A percentile compares a stretch with the other conserved stretches of the same genome.
Conservation (phyloP, 306 rosid species). For the Cyclanthera cordifolia region DNA sequence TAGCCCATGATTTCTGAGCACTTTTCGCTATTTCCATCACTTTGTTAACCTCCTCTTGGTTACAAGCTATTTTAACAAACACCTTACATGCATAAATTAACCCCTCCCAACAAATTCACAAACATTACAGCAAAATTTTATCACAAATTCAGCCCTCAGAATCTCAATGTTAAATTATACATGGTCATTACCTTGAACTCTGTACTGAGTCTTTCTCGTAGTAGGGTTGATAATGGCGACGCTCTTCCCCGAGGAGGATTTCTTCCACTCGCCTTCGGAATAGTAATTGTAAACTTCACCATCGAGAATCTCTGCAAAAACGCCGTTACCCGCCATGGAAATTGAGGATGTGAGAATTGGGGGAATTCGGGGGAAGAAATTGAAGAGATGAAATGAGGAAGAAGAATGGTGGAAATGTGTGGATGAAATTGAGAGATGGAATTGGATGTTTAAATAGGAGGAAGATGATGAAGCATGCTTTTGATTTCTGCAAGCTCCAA, state of each 20-base stretch:
- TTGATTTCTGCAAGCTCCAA: not conserved
- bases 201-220: slow-evolving; percentile 70
- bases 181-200: slow-evolving; percentile 57
- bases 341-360: not conserved
- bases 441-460: slow-evolving; percentile 21
- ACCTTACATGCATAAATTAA: not conserved
- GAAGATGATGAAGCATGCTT: slow-evolving; percentile 41
- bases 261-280: slow-evolving; percentile 79
- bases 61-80: slow-evolving; percentile 46
- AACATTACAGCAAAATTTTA: not conserved
- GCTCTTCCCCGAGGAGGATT: slow-evolving; percentile 59
- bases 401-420: slow-evolving; percentile 15
- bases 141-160: not conserved
- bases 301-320: slow-evolving; percentile 63
- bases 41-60: slow-evolving; percentile 89
- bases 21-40: slow-evolving; percentile 69
- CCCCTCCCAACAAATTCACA: not conserved
- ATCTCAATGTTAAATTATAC: not conserved
- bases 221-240: slow-evolving; percentile 86
- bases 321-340: slow-evolving; percentile 63
- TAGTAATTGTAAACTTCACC: slow-evolving; percentile 80
- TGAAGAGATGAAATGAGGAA: not conserved
- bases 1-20: slow-evolving; percentile 90
- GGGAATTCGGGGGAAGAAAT: not conserved
- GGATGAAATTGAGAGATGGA: slow-evolving; percentile 16